Percentiles rank a stretch among this genome's conserved stretches.
Evolutionary conservation across 768 basidiomycete genomes (phyloP).

Genomic region (Lentinula boryana): DNA sequence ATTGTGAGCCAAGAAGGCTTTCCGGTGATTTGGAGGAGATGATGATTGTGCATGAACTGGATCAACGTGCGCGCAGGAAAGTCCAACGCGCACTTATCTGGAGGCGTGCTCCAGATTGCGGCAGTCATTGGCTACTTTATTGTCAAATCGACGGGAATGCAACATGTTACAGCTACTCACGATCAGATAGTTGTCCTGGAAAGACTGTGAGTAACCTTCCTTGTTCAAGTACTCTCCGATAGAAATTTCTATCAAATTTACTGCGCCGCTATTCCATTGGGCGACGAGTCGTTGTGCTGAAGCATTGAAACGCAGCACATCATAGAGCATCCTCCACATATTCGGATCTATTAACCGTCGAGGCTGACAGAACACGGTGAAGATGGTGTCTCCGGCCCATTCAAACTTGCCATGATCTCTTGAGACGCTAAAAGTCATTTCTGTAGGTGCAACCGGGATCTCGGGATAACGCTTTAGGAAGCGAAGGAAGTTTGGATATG

Average conservation of each 20-base stretch:
- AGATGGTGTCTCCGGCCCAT: constrained; percentile 66
- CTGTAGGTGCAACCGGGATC: constrained; percentile 50
- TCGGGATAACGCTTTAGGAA: constrained; percentile 48
- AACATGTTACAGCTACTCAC: constrained; percentile 30
- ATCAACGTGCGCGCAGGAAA: constrained; percentile 69
- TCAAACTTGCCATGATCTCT: constrained; percentile 65
- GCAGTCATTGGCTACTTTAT: constrained; percentile 65
- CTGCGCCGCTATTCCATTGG: constrained; percentile 11
- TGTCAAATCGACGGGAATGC: not conserved
- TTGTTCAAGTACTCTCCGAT: constrained; percentile 56
- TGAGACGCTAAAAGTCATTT: constrained; percentile 78
- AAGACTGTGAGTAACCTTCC: constrained; percentile 61
- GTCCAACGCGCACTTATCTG: constrained; percentile 60
- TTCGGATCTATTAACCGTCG: constrained; percentile 52
- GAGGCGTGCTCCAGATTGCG: constrained; percentile 75
- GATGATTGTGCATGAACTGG: constrained; percentile 70
- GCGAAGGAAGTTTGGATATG: constrained; percentile 74
- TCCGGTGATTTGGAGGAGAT: constrained; percentile 63
- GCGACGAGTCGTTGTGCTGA: constrained; percentile 48
- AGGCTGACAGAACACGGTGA: constrained; percentile 63
- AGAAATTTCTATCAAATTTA: constrained; percentile 38
- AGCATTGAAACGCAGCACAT: constrained; percentile 68
- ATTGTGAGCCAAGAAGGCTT: constrained; percentile 74
- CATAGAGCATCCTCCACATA: constrained; percentile 72
- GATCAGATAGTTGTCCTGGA: constrained; percentile 71